Evolutionary conservation across 768 basidiomycete genomes (phyloP).

Genomic region (Trametes punicea): DNA sequence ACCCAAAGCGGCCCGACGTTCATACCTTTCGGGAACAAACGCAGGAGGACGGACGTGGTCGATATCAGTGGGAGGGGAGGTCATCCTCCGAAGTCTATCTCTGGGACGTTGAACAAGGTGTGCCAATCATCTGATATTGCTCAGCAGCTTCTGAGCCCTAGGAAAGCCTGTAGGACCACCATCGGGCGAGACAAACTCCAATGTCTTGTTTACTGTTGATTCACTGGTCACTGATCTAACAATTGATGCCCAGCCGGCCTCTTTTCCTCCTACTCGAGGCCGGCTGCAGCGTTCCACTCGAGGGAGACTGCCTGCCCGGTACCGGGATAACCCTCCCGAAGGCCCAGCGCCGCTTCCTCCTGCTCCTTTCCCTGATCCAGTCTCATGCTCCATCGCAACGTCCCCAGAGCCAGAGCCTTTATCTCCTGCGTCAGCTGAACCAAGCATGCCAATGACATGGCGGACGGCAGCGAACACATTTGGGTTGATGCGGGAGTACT

Average conservation of each 20-base stretch:
- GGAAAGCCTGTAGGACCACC: no score
- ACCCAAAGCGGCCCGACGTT: neutral
- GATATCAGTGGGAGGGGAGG: neutral
- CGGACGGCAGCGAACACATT: neutral
- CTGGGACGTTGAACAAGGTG: neutral
- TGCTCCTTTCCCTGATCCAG: neutral
- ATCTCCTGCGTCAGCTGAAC: no score
- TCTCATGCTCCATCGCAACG: neutral
- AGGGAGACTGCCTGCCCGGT: neutral
- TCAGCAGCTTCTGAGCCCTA: no score
- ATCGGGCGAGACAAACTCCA: no score
- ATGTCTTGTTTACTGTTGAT: no score
- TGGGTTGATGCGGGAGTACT: neutral
- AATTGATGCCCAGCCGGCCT: neutral
- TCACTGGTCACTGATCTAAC: neutral
- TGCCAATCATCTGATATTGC: neutral
- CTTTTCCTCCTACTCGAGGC: neutral
- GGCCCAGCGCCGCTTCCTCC: neutral
- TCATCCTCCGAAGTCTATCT: neutral
- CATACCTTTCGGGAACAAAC: neutral
- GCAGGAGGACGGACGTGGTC: neutral
- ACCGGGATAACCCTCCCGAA: neutral
- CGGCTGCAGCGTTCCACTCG: neutral
- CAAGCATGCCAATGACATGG: no score
- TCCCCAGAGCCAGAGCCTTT: no score